A percentile compares a stretch with the other conserved stretches of the same genome.
Conservation (phyloP, 768 basidiomycete genomes). For the Tylopilus subfusipes region DNA sequence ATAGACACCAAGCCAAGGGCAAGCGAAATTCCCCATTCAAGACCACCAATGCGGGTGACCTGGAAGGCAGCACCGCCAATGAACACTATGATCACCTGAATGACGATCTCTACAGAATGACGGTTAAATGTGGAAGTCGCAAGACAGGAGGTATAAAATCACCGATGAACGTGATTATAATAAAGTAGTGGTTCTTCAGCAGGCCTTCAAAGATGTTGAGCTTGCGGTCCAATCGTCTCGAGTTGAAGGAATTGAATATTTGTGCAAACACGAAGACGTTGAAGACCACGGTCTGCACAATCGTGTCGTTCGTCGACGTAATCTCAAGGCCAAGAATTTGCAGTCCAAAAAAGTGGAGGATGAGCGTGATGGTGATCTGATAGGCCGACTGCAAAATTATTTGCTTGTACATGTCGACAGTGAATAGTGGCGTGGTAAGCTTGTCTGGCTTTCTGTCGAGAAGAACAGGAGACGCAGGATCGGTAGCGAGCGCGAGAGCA, state of each 20-base stretch:
- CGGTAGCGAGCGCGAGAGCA: slow-evolving; percentile 94
- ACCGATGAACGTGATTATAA: slow-evolving; percentile 84
- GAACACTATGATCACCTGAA: slow-evolving; percentile 87
- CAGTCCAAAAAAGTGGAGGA: slow-evolving; percentile 85
- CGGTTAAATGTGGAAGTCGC: slow-evolving; percentile 4
- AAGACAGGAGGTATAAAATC: slow-evolving; percentile 20
- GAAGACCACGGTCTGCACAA: slow-evolving; percentile 88
- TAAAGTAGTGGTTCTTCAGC: slow-evolving; percentile 75
- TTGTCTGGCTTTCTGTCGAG: slow-evolving; percentile 90
- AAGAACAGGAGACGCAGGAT: slow-evolving; percentile 78
- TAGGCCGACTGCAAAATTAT: slow-evolving; percentile 87
- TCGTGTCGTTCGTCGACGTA: slow-evolving; percentile 31
- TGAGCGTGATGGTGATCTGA: slow-evolving; percentile 75
- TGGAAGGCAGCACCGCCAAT: slow-evolving; percentile 91
- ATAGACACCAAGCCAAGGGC: slow-evolving; percentile 84
- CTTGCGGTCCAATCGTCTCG: slow-evolving; percentile 77
- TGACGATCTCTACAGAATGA: slow-evolving; percentile 63
- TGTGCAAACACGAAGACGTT: slow-evolving; percentile 98
- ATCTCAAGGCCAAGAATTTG: slow-evolving; percentile 61
- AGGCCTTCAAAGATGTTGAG: slow-evolving; percentile 91
- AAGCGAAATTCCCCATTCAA: slow-evolving; percentile 92
- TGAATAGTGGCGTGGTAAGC: slow-evolving; percentile 85
- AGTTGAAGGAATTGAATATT: slow-evolving; percentile 94
- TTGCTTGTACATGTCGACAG: slow-evolving; percentile 95
- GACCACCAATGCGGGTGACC: slow-evolving; percentile 71